Evolutionary conservation across 192 early-diverging fungal species (phyloP).

Genomic region (Pecoramyces ruminantium): DNA sequence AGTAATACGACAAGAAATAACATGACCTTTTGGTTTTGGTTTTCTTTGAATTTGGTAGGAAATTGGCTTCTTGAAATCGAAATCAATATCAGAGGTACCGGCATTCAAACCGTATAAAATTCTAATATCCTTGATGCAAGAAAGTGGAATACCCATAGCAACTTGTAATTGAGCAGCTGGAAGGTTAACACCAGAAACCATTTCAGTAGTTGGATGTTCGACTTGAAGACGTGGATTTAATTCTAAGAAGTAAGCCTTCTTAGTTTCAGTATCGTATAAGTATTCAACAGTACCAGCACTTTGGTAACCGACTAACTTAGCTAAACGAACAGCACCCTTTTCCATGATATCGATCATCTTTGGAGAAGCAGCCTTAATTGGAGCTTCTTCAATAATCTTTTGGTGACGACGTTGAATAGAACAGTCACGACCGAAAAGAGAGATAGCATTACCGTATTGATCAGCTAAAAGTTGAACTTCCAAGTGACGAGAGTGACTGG

Average conservation of each 20-base stretch:
- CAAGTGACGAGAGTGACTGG: slow-evolving; percentile 79
- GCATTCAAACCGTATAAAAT: slow-evolving; percentile 59
- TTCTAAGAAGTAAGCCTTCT: slow-evolving; percentile 89
- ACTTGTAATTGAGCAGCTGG: slow-evolving; percentile 95
- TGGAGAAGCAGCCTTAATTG: slow-evolving; percentile 66
- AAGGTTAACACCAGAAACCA: slow-evolving; percentile 95
- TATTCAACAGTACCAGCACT: slow-evolving; percentile 96
- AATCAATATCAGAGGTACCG: slow-evolving; percentile 78
- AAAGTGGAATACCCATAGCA: slow-evolving; percentile 97
- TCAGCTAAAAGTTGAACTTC: slow-evolving; percentile 95
- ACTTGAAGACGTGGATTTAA: slow-evolving; percentile 96
- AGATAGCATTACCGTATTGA: slow-evolving; percentile 93
- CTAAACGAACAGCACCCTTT: slow-evolving; percentile 86
- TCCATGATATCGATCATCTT: slow-evolving; percentile 81
- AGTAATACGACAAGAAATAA: slow-evolving; percentile 95
- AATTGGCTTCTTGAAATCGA: slow-evolving; percentile 64
- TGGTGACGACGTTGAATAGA: slow-evolving; percentile 96
- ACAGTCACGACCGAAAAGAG: slow-evolving; percentile 95
- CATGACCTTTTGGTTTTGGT: slow-evolving; percentile 87
- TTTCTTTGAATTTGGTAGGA: slow-evolving; percentile 73
- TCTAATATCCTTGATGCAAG: slow-evolving; percentile 87
- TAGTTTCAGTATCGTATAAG: slow-evolving; percentile 70
- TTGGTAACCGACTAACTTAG: slow-evolving; percentile 85
- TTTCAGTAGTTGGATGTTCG: slow-evolving; percentile 97
- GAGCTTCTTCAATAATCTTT: slow-evolving; percentile 98